These are phyloP conservation scores for Pseudopithomyces chartarum DNA, from an alignment of 2,329 filamentous ascomycete genomes.

Conservation along the genomic window DNA sequence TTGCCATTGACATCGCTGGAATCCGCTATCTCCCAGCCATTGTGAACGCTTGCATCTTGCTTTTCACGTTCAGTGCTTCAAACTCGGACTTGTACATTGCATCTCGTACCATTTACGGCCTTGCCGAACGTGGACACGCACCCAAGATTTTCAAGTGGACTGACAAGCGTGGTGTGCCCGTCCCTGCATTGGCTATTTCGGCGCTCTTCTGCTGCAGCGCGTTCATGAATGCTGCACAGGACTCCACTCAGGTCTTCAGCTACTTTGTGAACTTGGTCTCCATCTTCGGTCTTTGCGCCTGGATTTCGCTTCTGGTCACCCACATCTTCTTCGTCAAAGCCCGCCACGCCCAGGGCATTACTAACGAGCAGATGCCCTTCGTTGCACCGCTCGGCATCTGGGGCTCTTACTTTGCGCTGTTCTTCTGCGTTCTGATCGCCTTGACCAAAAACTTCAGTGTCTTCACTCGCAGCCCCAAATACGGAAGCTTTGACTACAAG, in stretches of 20 bases:
- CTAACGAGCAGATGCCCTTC: conserved; percentile 56
- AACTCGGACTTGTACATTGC: conserved; percentile 80
- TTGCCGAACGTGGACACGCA: conserved; percentile 73
- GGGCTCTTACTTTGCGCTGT: conserved; percentile 71
- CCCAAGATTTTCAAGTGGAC: conserved; percentile 74
- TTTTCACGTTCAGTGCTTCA: conserved; percentile 77
- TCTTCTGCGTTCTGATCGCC: conserved; percentile 73
- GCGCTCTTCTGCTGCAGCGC: conserved; percentile 68
- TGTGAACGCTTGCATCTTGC: conserved; percentile 73
- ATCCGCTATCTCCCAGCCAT: conserved; percentile 69
- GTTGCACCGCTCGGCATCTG: conserved; percentile 72
- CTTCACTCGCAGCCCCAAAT: conserved; percentile 59
- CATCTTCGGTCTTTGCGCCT: conserved; percentile 51
- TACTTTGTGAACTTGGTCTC: conserved; percentile 56
- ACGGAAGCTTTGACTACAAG: conserved; percentile 70
- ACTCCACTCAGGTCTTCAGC: conserved; percentile 50
- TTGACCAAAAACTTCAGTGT: conserved; percentile 73
- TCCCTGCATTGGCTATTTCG: conserved; percentile 66
- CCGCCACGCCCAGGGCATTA: conserved; percentile 51
- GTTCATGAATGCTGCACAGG: conserved; percentile 58
- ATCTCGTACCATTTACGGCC: conserved; percentile 72
- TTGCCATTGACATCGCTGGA: conserved; percentile 68
- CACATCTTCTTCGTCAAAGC: conserved; percentile 57
- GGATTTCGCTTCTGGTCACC: conserved; percentile 56
- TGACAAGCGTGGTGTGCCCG: conserved; percentile 72